Evolutionary conservation across 2,329 filamentous ascomycete genomes (phyloP).

Genomic region (Fusarium mexicanum): DNA sequence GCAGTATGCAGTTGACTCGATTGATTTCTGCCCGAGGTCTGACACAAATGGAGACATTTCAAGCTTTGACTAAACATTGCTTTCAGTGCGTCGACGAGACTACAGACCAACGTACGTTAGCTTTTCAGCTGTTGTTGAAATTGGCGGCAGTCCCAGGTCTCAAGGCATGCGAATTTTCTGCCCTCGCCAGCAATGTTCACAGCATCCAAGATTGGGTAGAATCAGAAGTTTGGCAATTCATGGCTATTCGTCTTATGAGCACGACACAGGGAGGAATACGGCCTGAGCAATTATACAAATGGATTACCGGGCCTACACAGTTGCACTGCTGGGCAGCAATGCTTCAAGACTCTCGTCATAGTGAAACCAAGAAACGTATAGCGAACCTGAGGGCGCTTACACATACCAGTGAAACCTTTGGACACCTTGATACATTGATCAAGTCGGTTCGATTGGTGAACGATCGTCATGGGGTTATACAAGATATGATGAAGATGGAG

Average conservation of each 20-base stretch:
- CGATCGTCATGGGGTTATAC: neutral
- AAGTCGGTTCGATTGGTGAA: conserved; percentile 1
- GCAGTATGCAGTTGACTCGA: conserved; percentile 13
- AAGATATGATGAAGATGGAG: conserved; percentile 5
- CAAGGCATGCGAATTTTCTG: neutral
- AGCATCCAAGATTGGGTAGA: neutral
- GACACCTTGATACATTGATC: conserved; percentile 15
- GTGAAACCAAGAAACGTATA: neutral
- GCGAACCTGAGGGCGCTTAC: conserved; percentile 1
- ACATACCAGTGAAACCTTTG: conserved; percentile 11
- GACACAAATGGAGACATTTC: neutral
- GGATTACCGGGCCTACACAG: neutral
- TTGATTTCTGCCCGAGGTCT: neutral
- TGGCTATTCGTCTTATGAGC: conserved; percentile 17
- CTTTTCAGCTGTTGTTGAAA: conserved; percentile 22
- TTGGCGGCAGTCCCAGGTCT: conserved; percentile 1
- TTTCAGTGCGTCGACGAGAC: neutral
- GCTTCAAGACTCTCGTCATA: neutral
- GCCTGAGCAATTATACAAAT: neutral
- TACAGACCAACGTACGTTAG: conserved; percentile 2
- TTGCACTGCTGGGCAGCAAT: conserved; percentile 13
- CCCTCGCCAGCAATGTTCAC: neutral
- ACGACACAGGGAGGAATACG: neutral
- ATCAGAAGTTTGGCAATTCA: conserved; percentile 14
- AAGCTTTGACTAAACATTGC: conserved; percentile 11